Evolutionary conservation across 345 rosid genomes (phyloP), one percentile per base, ranked within the genome.

Genomic region (Orychophragmus violaceus): DNA sequence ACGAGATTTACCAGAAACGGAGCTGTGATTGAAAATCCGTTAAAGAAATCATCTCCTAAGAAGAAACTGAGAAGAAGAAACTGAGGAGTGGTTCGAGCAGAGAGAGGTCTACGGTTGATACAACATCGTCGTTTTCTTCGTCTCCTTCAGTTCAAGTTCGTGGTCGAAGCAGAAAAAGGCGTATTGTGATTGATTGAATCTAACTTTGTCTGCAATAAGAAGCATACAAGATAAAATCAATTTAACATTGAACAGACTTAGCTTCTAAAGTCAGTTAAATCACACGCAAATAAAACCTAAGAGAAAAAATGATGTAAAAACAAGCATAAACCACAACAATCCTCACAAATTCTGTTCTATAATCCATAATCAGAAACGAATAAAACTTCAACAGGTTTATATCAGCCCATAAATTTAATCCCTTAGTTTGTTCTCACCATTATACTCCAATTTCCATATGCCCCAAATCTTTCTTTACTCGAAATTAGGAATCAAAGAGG

Each of bases 141-240:
- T 79, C 97, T 11, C 97, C 97, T 48, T 63, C 76, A 1, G 74
- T 70, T 39, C 73, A 68, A 71, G 73, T 53, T 29, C 90, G 92
- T 0, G 93, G 97, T 45, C 78, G 97, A 77, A 88, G 89, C 77
- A 82, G 89, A 71, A 83, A 74, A 74, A 81, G 89, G 69, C 70
- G 56, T 60, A n/a, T n/a, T n/a, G n/a, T n/a, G n/a, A n/a, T n/a
- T n/a, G n/a, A n/a, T n/a, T n/a, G 58, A 56, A 36, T 48, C 65
- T 57, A 33, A 53, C 41, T 37, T 46, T 28, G 21, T 42, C 82
- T 76, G 78, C 80, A 72, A 69, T 25, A 44, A 25, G 24, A 67
- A 46, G 63, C 25, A 36, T 8, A 50, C 46, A 33, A 5, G 22
- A 9, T 19, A 5, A 27, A 37, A 37, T 22, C 3, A 5, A 72